Base-by-base conservation (phyloP, 345 rosid genomes). In the Gossypium longicalyx region DNA sequence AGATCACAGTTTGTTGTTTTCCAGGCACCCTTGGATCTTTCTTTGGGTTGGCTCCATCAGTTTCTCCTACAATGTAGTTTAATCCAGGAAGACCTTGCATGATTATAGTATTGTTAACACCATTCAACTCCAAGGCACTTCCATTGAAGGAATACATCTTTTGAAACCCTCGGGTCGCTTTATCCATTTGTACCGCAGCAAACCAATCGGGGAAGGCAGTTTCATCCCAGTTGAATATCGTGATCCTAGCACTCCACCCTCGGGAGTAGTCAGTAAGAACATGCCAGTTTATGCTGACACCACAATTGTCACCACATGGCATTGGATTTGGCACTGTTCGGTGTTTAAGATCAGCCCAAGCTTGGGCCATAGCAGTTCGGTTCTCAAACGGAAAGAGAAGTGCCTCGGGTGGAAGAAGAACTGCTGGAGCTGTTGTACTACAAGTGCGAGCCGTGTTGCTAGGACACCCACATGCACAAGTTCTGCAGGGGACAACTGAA, bases 241-340 rank as follows among this genome's bases (percentile, higher is more conserved):
- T 93, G 80, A 93, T 74, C 68, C 96, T 85, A 6, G 98, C 96
- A 44, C 86, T 85, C 97, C 99, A 95, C 54, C 99, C 99, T 0
- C 89, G 74, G 19, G 78, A 78, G 74, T 88, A 90, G 77, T 95
- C 99, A 0, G 97, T 91, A 22, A 80, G 74, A 13, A 95, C 29
- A 77, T 93, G 98, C 98, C 98, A 91, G 77, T 95, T 95, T 62
- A 95, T 88, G 77, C 90, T 93, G 73, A 95, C 97, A 25, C 99
- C 98, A 53, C 98, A 93, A 75, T 93, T 90, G 78, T 95, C 98
- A 23, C 89, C 87, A 74, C 98, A 95, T 1, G 99, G 98, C 87
- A 89, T 53, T 1, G 97, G 98, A 47, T 85, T 81, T 8, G 98
- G 98, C 48, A 91, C 78, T 1, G 80, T 5, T 22, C 75, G 71